phyloP scores from a whole-genome alignment of 768 basidiomycete genomes.

The Kwoniella mangroviensis region DNA sequence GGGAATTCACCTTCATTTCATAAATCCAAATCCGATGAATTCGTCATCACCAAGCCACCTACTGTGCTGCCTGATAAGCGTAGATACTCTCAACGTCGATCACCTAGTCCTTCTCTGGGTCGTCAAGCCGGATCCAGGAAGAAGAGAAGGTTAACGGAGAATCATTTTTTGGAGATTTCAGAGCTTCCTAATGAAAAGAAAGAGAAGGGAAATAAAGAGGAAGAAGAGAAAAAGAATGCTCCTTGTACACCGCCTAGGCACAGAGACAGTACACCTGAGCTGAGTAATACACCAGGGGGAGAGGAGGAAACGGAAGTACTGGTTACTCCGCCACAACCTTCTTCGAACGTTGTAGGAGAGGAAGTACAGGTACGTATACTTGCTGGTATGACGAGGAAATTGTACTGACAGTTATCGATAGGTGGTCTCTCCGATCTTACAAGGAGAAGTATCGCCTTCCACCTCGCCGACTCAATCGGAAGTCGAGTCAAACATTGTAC shows the following conservation, averaged over 20 bases:
- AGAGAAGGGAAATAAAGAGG: too few species aligned
- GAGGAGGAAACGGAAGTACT: background rate
- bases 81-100: background rate
- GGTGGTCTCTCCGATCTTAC: background rate
- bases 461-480: background rate
- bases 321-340: background rate
- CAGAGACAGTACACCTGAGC: background rate
- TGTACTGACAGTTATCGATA: background rate
- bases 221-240: background rate
- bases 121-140: background rate
- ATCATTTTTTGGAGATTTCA: background rate
- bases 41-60: background rate
- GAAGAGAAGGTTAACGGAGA: background rate
- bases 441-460: background rate
- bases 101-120: background rate
- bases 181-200: background rate
- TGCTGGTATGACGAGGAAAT: background rate
- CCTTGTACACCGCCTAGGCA: background rate
- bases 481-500: background rate
- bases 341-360: background rate
- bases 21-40: background rate
- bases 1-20: background rate
- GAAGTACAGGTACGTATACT: background rate
- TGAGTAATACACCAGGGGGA: background rate
- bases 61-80: background rate